Conservation (phyloP, 805 yeast species). For the Yarrowia hollandica region DNA sequence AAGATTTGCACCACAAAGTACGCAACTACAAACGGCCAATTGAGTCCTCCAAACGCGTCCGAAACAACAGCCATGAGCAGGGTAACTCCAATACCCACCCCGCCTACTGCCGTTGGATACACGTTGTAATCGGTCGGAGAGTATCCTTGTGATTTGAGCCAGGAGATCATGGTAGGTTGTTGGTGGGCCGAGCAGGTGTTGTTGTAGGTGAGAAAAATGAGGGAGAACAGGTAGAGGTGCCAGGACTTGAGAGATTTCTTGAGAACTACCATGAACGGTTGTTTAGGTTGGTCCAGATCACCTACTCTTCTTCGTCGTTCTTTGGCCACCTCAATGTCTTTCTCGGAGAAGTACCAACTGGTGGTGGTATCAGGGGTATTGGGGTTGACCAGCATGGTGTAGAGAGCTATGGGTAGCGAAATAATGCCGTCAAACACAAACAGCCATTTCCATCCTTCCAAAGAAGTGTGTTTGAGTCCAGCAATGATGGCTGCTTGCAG, state of each 20-base stretch:
- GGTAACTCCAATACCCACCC: neutral
- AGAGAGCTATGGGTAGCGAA: neutral
- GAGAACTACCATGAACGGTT: neutral
- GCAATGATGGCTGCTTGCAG: neutral
- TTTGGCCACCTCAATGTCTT: neutral
- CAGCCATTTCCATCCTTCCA: neutral
- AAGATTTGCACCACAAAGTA: neutral
- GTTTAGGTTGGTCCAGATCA: neutral
- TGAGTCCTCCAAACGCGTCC: neutral
- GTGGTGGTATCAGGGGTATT: slow-evolving; percentile 1
- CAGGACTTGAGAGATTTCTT: neutral
- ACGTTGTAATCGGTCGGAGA: neutral
- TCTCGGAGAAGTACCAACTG: neutral
- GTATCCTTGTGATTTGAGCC: slow-evolving; percentile 4
- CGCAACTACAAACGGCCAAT: neutral
- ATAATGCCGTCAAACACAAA: slow-evolving; percentile 11
- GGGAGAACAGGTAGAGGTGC: neutral
- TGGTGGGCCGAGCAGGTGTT: neutral
- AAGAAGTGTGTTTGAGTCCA: neutral
- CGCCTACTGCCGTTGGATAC: neutral
- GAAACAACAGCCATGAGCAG: slow-evolving; percentile 1
- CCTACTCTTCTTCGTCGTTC: neutral
- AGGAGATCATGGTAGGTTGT: slow-evolving; percentile 3
- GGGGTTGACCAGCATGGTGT: slow-evolving; percentile 5
- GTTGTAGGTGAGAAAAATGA: neutral